A percentile compares a stretch with the other conserved stretches of the same genome.
Evolutionary conservation across 1,284 basidiomycete genomes (phyloP).

Genomic region (Salmacisia buchloeana): DNA sequence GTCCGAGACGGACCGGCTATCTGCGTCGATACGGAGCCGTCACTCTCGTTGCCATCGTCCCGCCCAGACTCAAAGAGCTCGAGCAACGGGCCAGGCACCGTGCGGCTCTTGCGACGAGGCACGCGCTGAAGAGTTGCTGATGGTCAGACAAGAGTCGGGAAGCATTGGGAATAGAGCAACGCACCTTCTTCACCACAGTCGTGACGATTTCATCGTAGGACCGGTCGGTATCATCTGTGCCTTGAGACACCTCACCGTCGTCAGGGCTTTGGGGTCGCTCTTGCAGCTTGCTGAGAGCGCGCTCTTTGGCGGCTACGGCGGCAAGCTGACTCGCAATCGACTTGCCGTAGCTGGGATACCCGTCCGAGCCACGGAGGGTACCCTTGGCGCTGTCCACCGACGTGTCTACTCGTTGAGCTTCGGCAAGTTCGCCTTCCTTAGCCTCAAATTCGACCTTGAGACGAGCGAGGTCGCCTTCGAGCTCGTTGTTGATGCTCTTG

Average conservation of each 20-base stretch:
- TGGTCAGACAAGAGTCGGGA: background rate
- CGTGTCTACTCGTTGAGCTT: background rate
- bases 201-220: background rate
- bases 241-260: background rate
- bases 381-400: background rate
- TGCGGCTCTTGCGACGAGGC: background rate
- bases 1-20: background rate
- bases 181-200: constrained; percentile 1
- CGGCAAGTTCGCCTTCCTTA: background rate
- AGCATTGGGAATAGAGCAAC: background rate
- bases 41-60: background rate
- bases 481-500: background rate
- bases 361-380: background rate
- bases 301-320: background rate
- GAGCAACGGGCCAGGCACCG: background rate
- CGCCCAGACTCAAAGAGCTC: background rate
- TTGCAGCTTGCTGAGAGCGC: background rate
- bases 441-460: background rate
- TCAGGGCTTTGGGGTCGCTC: background rate
- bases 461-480: background rate
- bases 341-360: background rate
- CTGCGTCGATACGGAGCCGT: background rate
- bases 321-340: constrained; percentile 2
- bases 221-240: constrained; percentile 1
- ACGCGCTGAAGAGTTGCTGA: background rate